Evolutionary conservation across 2,329 filamentous ascomycete genomes (phyloP), one percentile per base, ranked within the genome.

Genomic region (Cryphonectria parasitica): DNA sequence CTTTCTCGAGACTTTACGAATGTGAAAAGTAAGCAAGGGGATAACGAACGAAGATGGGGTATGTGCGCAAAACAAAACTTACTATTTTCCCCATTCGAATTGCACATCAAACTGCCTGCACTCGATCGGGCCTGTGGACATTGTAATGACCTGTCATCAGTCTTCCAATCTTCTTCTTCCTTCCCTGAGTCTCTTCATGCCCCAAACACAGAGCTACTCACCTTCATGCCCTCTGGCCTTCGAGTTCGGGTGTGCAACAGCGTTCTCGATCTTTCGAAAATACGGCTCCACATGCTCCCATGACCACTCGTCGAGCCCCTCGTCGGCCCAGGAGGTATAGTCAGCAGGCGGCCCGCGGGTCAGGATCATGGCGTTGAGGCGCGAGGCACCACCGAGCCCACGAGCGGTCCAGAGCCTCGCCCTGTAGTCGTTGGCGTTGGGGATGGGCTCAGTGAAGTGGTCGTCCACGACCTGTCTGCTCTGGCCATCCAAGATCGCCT

Each of bases 241-340:
- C 22, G 74, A 69, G 10, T 31, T 62, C 1, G 73, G 74, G 39
- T 71, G 73, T 0, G 56, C 70, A n/a, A 74, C 49, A 2, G 75
- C 74, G 36, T 76, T 77, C 70, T 81, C 80, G 3, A 75, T 74
- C 56, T 72, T 76, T 10, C 69, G 71, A 25, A 80, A 81, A 63
- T 77, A 79, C 10, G 79, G 79, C 70, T 79, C 78, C 8, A 81
- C 76, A 36, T 75, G 73, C 2, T 77, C 74, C 73, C 77, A 82
- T 22, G 73, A 71, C 80, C 80, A 81, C n/a, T 79, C 75, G 6
- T 73, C 62, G n/a, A 80, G 73, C 1, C 77, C 78, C 4, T 69
- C 66, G 15, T 75, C 72, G 0, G 77, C 75, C 79, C 79, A 81
- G 7, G 66, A 68, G 45, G 76, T 74, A 61, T 79, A 81, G 5